A percentile compares a stretch with the other conserved stretches of the same genome.
phyloP scores from a whole-genome alignment of 768 basidiomycete genomes.

The Termitomyces sp. region DNA sequence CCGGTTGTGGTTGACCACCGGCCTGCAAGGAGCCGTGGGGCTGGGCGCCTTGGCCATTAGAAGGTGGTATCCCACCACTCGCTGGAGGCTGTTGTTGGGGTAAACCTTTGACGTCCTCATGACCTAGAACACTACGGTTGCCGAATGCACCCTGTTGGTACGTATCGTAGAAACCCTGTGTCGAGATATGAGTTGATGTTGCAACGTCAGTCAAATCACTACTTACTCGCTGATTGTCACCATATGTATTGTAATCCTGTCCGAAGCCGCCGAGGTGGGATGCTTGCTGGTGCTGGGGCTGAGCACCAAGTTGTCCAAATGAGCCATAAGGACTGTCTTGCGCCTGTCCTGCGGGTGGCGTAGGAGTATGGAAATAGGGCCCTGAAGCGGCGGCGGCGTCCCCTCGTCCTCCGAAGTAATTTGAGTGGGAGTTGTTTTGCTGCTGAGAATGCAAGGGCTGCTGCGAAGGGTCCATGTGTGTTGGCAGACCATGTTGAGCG shows the following conservation, averaged over 20 bases:
- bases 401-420: conserved; percentile 60
- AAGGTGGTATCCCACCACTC: conserved; percentile 42
- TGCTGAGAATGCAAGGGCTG: conserved; percentile 32
- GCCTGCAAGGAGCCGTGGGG: conserved; percentile 46
- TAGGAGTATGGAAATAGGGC: conserved; percentile 75
- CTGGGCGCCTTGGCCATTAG: conserved; percentile 49
- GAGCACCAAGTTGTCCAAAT: conserved; percentile 57
- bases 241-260: conserved; percentile 59
- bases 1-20: conserved; percentile 51
- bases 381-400: conserved; percentile 34
- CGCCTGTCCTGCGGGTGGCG: conserved; percentile 60
- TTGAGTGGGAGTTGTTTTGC: conserved; percentile 43
- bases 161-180: conserved; percentile 71
- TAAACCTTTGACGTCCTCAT: conserved; percentile 73
- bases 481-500: conserved; percentile 58
- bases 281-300: conserved; percentile 56
- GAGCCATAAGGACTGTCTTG: conserved; percentile 61
- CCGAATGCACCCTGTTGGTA: conserved; percentile 67
- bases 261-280: conserved; percentile 53
- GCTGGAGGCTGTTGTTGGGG: conserved; percentile 52
- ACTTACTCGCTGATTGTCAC: conserved; percentile 60
- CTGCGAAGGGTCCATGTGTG: conserved; percentile 60
- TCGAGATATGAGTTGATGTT: conserved; percentile 13
- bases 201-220: neutral
- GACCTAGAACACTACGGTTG: conserved; percentile 57